phyloP scores from a whole-genome alignment of 1,284 basidiomycete genomes.

The Malassezia obtusa region DNA sequence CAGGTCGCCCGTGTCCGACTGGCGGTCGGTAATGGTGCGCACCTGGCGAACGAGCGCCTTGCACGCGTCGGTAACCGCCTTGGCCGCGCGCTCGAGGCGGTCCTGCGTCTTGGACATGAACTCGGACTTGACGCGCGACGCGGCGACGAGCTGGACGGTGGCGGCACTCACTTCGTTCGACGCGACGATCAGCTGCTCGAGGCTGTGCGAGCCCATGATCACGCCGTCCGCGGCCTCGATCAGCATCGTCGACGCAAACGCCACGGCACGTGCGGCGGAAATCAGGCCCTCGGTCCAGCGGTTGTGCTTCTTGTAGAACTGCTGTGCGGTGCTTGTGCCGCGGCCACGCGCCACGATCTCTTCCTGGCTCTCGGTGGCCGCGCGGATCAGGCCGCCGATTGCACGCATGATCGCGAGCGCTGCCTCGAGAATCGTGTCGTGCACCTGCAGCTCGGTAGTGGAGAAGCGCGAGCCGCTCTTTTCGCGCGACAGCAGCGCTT shows the following conservation, averaged over 20 bases:
- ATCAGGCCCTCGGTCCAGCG: slow-evolving; percentile 99
- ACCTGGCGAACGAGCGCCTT: slow-evolving; percentile 92
- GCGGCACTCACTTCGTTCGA: slow-evolving; percentile 96
- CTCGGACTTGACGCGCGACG: slow-evolving; percentile 93
- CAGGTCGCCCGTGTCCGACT: slow-evolving; percentile 62
- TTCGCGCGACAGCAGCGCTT: slow-evolving; percentile 79
- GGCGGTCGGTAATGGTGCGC: slow-evolving; percentile 80
- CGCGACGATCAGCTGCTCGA: slow-evolving; percentile 97
- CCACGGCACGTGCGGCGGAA: slow-evolving; percentile 92
- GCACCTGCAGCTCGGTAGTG: slow-evolving; percentile 86
- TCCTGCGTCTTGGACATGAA: slow-evolving; percentile 98
- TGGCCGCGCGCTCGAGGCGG: slow-evolving; percentile 85
- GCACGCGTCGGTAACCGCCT: slow-evolving; percentile 97
- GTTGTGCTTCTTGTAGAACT: slow-evolving; percentile 99
- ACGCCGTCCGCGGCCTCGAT: slow-evolving; percentile 98
- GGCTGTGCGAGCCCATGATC: slow-evolving; percentile 83
- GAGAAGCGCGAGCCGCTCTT: slow-evolving; percentile 73
- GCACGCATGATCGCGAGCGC: slow-evolving; percentile 90
- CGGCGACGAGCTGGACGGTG: slow-evolving; percentile 95
- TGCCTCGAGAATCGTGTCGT: slow-evolving; percentile 90
- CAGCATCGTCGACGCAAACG: slow-evolving; percentile 88
- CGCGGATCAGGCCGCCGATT: slow-evolving; percentile 85
- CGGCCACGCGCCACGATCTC: slow-evolving; percentile 94
- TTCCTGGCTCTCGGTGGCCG: slow-evolving; percentile 91
- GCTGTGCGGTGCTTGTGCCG: slow-evolving; percentile 75